Conservation (phyloP, 768 basidiomycete genomes). For the Stropharia rugosoannulata region DNA sequence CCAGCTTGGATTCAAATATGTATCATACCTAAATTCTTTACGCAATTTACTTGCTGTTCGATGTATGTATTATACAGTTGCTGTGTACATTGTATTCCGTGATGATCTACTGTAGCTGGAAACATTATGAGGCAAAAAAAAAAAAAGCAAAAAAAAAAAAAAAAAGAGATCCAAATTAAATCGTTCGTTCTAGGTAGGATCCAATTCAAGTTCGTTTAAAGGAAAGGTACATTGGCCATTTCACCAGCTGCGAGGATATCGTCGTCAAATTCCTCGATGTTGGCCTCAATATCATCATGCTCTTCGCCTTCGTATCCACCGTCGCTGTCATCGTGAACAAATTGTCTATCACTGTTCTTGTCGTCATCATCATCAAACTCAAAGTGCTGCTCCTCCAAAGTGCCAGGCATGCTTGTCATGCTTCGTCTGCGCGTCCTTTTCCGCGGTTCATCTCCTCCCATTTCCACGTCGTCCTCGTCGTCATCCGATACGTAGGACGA, state of each 20-base stretch:
- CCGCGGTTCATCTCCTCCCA: constrained; percentile 39
- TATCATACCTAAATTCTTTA: neutral
- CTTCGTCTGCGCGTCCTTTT: constrained; percentile 53
- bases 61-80: neutral
- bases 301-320: constrained; percentile 45
- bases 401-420: constrained; percentile 86
- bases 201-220: constrained; percentile 3
- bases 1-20: neutral
- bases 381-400: constrained; percentile 62
- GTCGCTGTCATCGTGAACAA: constrained; percentile 29
- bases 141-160: neutral
- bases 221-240: constrained; percentile 32
- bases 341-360: constrained; percentile 31
- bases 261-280: constrained; percentile 70
- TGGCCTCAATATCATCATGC: constrained; percentile 68
- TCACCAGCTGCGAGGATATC: constrained; percentile 29
- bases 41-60: neutral
- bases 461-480: constrained; percentile 48
- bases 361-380: constrained; percentile 53
- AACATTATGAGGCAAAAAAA: too few species aligned
- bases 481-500: constrained; percentile 58
- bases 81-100: neutral
- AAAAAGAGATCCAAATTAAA: neutral
- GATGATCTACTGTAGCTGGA: neutral
- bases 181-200: neutral